Percentiles rank a stretch among this genome's conserved stretches.
Conservation (phyloP, 1,284 basidiomycete genomes). For the Porphyrellus sp. region DNA sequence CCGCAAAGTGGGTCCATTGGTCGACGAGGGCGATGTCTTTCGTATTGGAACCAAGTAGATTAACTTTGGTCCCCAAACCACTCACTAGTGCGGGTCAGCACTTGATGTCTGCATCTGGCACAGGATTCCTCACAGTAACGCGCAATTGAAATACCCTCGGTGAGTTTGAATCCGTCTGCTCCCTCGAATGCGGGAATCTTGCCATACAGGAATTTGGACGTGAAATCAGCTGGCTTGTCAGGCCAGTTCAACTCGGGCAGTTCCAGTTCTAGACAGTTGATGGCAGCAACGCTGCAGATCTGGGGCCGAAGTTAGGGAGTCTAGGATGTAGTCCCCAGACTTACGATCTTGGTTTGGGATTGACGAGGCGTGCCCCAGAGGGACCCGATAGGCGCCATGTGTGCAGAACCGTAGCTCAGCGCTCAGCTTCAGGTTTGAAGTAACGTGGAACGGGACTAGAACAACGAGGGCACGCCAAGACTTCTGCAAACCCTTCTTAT, state of each 20-base stretch:
- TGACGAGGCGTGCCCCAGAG: neutral
- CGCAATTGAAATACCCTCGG: slow-evolving; percentile 53
- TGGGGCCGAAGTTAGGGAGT: neutral
- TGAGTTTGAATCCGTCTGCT: slow-evolving; percentile 47
- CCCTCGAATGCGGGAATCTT: slow-evolving; percentile 53
- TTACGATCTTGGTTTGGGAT: neutral
- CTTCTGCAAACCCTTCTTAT: too few relatives aligned
- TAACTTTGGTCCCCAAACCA: slow-evolving; percentile 43
- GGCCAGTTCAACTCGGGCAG: slow-evolving; percentile 1
- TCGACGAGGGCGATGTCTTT: slow-evolving; percentile 44
- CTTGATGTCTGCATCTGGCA: neutral
- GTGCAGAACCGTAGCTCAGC: too few relatives aligned
- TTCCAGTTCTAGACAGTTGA: slow-evolving; percentile 14
- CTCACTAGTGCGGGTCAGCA: slow-evolving; percentile 37
- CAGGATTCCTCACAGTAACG: slow-evolving; percentile 43
- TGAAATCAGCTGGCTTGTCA: slow-evolving; percentile 42
- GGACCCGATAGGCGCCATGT: neutral
- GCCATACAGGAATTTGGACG: slow-evolving; percentile 43
- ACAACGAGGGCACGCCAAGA: too few relatives aligned
- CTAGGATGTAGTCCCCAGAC: neutral
- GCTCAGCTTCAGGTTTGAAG: too few relatives aligned
- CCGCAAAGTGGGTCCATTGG: slow-evolving; percentile 50
- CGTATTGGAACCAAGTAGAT: slow-evolving; percentile 42
- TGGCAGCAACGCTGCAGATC: slow-evolving; percentile 12
- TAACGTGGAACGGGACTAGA: too few relatives aligned